Conservation (phyloP, 306 rosid genomes). For the Rosa multiflora region DNA sequence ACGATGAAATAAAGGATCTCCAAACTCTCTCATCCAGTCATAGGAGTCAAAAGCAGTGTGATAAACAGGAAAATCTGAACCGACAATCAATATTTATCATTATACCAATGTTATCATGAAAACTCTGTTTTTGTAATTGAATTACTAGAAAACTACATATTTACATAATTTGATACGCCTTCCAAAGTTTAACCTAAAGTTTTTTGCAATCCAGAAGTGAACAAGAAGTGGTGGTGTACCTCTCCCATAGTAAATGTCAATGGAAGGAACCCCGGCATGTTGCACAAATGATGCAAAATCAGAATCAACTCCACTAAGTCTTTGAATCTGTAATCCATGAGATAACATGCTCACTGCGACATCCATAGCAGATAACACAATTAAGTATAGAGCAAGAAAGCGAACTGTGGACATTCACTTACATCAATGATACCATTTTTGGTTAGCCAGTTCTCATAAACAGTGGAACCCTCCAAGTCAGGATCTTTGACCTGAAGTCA, state of each 20-base stretch:
- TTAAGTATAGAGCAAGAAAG: conserved; percentile 7
- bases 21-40: conserved; percentile 82
- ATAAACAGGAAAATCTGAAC: conserved; percentile 85
- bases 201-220: neutral
- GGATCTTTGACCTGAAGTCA: conserved; percentile 87
- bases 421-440: conserved; percentile 43
- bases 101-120: neutral
- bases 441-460: conserved; percentile 58
- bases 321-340: conserved; percentile 61
- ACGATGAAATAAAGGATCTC: conserved; percentile 88
- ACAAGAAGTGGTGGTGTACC: conserved; percentile 41
- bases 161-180: neutral
- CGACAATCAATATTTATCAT: conserved; percentile 17
- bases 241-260: conserved; percentile 82
- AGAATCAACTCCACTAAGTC: conserved; percentile 76
- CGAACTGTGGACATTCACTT: conserved; percentile 23
- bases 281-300: conserved; percentile 94
- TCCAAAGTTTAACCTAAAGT: conserved; percentile 4
- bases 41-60: conserved; percentile 92
- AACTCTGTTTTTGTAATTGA: neutral
- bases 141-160: neutral
- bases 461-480: conserved; percentile 50
- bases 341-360: neutral
- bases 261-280: conserved; percentile 88
- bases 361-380: neutral